phyloP scores from a whole-genome alignment of 1,284 basidiomycete genomes.

The Ceratobasidium theobromae region DNA sequence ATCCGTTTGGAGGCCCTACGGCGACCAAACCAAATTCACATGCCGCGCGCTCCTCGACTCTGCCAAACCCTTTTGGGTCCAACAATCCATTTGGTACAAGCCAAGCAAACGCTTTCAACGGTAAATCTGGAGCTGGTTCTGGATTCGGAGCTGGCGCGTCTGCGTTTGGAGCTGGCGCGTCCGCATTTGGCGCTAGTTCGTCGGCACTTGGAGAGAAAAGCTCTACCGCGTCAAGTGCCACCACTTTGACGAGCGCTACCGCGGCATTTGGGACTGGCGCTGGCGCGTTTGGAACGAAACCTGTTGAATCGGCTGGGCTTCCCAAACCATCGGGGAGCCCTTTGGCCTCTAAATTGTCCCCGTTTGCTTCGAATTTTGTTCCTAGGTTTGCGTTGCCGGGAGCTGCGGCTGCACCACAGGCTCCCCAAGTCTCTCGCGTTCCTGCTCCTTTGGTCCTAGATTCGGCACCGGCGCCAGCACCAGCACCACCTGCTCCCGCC shows the following conservation, averaged over 20 bases:
- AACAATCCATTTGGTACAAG: neutral
- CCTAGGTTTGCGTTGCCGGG: conserved; percentile 5
- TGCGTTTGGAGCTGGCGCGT: neutral
- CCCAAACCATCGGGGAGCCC: neutral
- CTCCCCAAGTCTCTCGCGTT: neutral
- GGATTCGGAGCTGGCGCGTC: conserved; percentile 10
- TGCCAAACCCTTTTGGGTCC: neutral
- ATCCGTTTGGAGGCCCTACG: conserved; percentile 13
- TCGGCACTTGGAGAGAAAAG: neutral
- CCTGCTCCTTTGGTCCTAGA: neutral
- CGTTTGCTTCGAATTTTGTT: conserved; percentile 21
- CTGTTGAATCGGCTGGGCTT: too few relatives aligned
- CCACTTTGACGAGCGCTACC: too few relatives aligned
- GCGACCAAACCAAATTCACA: too few relatives aligned
- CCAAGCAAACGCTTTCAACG: neutral
- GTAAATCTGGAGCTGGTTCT: neutral
- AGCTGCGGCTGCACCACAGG: neutral
- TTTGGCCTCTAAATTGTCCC: neutral
- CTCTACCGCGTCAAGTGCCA: neutral
- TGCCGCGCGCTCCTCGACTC: too few relatives aligned
- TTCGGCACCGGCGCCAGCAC: neutral
- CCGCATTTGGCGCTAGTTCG: neutral
- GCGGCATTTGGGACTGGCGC: too few relatives aligned
- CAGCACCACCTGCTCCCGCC: neutral
- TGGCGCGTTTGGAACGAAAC: too few relatives aligned